Base-by-base conservation (phyloP, 2,329 filamentous ascomycete genomes). In the Leptographium wingfieldii region DNA sequence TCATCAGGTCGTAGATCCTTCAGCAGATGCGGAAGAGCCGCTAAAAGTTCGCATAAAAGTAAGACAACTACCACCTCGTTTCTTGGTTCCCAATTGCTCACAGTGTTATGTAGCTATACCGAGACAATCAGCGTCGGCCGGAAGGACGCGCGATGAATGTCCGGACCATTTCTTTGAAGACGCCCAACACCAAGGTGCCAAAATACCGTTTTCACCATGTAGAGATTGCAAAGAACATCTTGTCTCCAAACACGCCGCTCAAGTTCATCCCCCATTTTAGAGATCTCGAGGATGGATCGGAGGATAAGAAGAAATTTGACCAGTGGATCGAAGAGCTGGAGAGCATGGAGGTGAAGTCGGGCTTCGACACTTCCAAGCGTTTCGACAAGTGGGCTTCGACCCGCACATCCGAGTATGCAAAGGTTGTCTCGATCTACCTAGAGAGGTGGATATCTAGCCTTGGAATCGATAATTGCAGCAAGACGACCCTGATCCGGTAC, bases 221-320 rank as follows among this genome's bases (percentile, higher is more conserved):
- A 46, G 78, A 82, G 66, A 81, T 84, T 57, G 75, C 73, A 66
- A 82, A 80, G 67, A 84, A 83, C 60, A 77, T 84, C 43, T 72
- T 83, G 35, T 81, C 81, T 0, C 80, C 80, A 3, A 82, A 83
- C 66, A 82, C 80, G 1, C 80, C 81, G 73, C 73, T 83, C 58
- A 82, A 78, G 38, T 84, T 82, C 66, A 79, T 83, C 16, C 81
- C 81, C 16, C 80, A 83, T 67, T 69, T 84, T 57, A 76, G 79
- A 58, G 81, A 84, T 63, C 71, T 84, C 33, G 77, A 80, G 55
- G 77, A 77, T 29, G 76, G 76, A n/a, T 70, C 68, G 9, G 67
- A 65, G 31, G 80, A 83, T 66, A 80, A 82, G 65, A 72, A 73
- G 16, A 75, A 77, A 62, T 83, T 83, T 65, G 76, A 78, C 60